These are phyloP conservation scores for Solanum pinnatisectum DNA, from an alignment of 257 asterid species.

Conservation along the genomic window DNA sequence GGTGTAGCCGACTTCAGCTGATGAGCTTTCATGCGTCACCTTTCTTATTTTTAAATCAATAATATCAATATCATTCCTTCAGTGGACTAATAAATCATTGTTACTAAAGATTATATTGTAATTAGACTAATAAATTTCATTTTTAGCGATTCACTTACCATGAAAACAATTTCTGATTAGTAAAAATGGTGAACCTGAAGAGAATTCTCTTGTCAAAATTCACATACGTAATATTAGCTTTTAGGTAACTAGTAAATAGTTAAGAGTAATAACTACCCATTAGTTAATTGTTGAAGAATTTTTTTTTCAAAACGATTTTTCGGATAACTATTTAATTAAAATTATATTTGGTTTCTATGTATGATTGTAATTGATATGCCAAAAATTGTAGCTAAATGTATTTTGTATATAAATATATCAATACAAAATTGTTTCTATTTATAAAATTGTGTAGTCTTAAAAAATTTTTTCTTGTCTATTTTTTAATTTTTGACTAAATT, in stretches of 20 bases:
- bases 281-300: neutral
- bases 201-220: neutral
- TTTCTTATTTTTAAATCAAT: neutral
- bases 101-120: neutral
- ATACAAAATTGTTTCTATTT: neutral
- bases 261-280: neutral
- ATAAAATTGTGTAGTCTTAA: neutral
- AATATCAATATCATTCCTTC: too few relatives aligned
- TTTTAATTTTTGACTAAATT: neutral
- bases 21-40: neutral
- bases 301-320: neutral
- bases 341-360: neutral
- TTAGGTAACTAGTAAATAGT: neutral
- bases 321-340: neutral
- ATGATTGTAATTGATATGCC: neutral
- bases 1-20: neutral
- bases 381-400: neutral
- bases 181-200: neutral
- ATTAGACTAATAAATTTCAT: neutral
- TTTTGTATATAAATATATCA: neutral
- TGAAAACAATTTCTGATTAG: neutral
- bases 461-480: neutral
- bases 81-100: neutral
- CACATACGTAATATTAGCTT: neutral
- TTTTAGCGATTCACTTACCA: neutral